Evolutionary conservation across 106 monocot genomes (phyloP).

Genomic region (Acanthochlamys bracteata): DNA sequence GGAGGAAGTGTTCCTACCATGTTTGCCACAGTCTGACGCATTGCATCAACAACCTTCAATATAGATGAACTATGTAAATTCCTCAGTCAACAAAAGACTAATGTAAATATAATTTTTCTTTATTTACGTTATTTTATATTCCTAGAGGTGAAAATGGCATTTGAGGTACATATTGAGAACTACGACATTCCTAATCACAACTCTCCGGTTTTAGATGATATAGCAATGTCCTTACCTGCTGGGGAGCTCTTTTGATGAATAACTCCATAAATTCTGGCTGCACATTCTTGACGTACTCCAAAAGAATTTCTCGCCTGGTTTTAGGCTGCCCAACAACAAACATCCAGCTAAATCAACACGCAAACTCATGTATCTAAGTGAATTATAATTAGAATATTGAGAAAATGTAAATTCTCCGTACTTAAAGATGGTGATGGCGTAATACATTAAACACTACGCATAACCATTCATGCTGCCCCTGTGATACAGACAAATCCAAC

Average conservation of each 20-base stretch:
- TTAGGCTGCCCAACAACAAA: slow-evolving; percentile 42
- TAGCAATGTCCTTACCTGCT: slow-evolving; percentile 72
- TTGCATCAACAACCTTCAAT: slow-evolving; percentile 88
- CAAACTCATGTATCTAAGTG: not conserved
- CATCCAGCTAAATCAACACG: not conserved
- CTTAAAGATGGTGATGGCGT: too few species aligned
- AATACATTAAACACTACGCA: too few species aligned
- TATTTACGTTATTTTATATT: too few species aligned
- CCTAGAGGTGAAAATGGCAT: too few species aligned
- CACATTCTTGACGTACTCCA: slow-evolving; percentile 89
- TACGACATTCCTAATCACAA: too few species aligned
- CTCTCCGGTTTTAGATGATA: not conserved
- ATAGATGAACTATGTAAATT: not conserved
- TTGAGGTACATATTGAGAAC: too few species aligned
- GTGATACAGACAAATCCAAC: too few species aligned
- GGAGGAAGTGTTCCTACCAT: slow-evolving; percentile 94
- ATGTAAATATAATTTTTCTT: too few species aligned
- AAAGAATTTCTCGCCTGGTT: slow-evolving; percentile 71
- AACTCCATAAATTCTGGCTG: slow-evolving; percentile 91
- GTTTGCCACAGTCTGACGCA: slow-evolving; percentile 93
- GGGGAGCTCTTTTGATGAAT: slow-evolving; percentile 77
- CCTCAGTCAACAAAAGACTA: too few species aligned
- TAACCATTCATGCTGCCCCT: too few species aligned
- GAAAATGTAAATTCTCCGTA: too few species aligned
- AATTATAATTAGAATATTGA: too few species aligned